These are phyloP conservation scores for Aphanomyces invadans DNA, from an alignment of 352 stramenopile species.

Conservation along the genomic window DNA sequence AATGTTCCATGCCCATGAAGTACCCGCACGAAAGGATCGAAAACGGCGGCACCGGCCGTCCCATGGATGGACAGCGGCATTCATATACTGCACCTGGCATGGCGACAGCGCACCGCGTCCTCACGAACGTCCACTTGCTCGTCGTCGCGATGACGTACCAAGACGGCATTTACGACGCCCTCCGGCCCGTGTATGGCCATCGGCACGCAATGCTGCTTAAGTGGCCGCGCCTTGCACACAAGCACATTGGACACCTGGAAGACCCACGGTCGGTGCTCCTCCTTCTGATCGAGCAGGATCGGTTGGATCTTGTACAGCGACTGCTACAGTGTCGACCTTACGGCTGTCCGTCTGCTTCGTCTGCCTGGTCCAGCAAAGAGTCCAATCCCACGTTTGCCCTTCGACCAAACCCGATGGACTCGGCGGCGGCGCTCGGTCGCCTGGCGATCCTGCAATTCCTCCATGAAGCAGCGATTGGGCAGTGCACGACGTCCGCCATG, in stretches of 20 bases:
- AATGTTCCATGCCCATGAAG: not conserved
- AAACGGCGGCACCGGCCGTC: not conserved
- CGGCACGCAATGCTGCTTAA: not conserved
- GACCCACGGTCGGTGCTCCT: not conserved
- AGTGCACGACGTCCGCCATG: constrained; percentile 30
- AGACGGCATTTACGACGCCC: not conserved
- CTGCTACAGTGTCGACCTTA: not conserved
- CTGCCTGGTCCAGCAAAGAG: not conserved
- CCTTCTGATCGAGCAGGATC: not conserved
- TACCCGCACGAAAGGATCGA: not conserved
- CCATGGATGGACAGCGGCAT: too few relatives aligned
- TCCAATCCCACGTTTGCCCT: not conserved
- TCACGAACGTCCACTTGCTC: not conserved
- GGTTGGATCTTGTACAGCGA: not conserved
- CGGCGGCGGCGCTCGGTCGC: constrained; percentile 29
- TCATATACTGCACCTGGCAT: too few relatives aligned
- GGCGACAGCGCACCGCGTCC: not conserved
- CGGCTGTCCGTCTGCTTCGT: not conserved
- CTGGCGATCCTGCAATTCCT: constrained; percentile 31
- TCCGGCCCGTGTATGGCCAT: not conserved
- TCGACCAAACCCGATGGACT: constrained; percentile 28
- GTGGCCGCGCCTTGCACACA: not conserved
- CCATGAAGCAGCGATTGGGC: constrained; percentile 24
- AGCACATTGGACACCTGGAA: not conserved
- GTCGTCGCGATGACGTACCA: not conserved